Base-by-base conservation (phyloP, 768 basidiomycete genomes). In the Amanita muscaria region DNA sequence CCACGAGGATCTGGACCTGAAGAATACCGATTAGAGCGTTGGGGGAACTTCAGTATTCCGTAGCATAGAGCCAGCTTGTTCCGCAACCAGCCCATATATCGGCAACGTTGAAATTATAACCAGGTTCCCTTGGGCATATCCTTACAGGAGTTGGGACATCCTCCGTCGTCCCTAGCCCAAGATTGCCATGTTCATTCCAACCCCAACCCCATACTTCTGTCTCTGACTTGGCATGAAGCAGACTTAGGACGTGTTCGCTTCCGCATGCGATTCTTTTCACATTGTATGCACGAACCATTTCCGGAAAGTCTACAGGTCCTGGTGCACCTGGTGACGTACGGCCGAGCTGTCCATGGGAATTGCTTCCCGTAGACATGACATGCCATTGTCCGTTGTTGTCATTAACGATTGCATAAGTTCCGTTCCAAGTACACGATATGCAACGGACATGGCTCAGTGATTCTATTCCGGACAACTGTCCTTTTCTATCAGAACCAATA, bases 181-280 rank as follows among this genome's bases (percentile, higher is more conserved):
- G 68, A 60, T 96, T 98, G 5, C 94, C 94, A 58, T 97, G 94
- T 60, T 98, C 94, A 60, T 97, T 98, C 93, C 94, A 98, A 0
- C 94, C 94, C 88, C 93, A 96, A 0, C 79, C 87, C 77, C 79
- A 87, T 0, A 92, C 73, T 50, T 76, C 72, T 1, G 53, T 49
- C 6, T 42, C 35, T 34, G 22, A 11, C 27, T 27, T 19, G 12
- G 32, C n/a, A 19, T 37, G 42, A 49, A 66, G 44, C 5, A 69
- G 52, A 14, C 62, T 62, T 7, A 96, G 62, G 3, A 88, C 74
- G 61, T 97, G 92, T 60, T 97, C 93, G 53, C 86, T 89, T 15
- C 92, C 91, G 46, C 84, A 87, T 0, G 74, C 76, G 18, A 46
- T 39, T 23, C 7, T 22, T 5, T 46, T 38, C 11, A 93, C 48